These are phyloP conservation scores for Podospora pseudoanserina DNA, from an alignment of 495 filamentous ascomycete species.

Conservation along the genomic window DNA sequence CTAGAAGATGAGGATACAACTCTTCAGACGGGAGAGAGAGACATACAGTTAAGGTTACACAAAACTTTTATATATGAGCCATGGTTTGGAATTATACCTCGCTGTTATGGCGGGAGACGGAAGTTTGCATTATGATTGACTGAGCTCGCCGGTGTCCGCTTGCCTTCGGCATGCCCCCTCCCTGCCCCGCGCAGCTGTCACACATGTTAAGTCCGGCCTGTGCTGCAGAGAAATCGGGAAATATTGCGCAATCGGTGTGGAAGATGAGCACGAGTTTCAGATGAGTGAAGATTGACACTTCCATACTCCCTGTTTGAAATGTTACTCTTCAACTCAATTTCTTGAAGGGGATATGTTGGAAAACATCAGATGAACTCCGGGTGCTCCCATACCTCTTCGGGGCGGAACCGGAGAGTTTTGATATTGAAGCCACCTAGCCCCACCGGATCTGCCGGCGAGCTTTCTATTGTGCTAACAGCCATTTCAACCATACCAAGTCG, in stretches of 20 bases:
- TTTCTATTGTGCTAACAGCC: background rate
- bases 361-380: background rate
- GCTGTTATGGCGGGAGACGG: background rate
- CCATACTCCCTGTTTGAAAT: background rate
- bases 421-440: background rate
- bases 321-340: background rate
- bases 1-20: background rate
- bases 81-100: background rate
- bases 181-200: no score
- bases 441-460: background rate
- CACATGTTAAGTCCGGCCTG: background rate
- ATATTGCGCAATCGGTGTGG: conserved; percentile 13
- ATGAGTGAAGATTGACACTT: background rate
- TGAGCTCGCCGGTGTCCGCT: background rate
- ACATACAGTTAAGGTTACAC: background rate
- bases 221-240: background rate
- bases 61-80: background rate
- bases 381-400: background rate
- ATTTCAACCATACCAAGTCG: background rate
- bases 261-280: conserved; percentile 1
- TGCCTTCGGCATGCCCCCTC: background rate
- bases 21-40: background rate
- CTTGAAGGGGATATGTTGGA: no score
- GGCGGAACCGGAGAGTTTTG: background rate
- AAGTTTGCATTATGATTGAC: background rate